These are phyloP conservation scores for Ogataea ramenticola DNA, from an alignment of 805 yeast genomes.

Conservation along the genomic window DNA sequence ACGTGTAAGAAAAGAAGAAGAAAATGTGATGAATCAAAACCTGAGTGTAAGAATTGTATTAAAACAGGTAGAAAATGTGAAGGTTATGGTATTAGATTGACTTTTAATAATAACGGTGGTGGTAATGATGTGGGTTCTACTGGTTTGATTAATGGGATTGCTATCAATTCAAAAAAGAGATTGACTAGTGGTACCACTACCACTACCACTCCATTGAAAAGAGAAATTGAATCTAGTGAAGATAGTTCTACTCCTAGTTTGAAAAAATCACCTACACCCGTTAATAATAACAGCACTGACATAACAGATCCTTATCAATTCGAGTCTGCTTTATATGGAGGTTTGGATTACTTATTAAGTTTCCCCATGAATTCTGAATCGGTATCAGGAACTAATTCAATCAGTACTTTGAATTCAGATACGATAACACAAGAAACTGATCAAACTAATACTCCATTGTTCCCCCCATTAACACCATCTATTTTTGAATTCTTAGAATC, in stretches of 20 bases:
- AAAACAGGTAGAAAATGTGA: constrained; percentile 38
- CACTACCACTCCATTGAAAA: too few species aligned
- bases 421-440: too few species aligned
- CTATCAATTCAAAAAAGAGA: too few species aligned
- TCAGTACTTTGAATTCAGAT: too few species aligned
- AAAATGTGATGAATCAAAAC: constrained; percentile 51
- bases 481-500: not conserved
- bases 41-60: constrained; percentile 40
- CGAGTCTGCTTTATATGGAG: constrained; percentile 24
- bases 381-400: too few species aligned
- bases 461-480: not conserved
- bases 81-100: constrained; percentile 41
- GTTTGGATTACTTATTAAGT: constrained; percentile 23
- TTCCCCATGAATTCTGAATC: not conserved
- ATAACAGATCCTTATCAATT: constrained; percentile 19
- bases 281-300: constrained; percentile 5
- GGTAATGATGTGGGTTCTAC: not conserved
- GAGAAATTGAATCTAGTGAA: too few species aligned
- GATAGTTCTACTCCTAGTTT: too few species aligned
- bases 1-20: constrained; percentile 48
- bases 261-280: too few species aligned
- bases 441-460: not conserved
- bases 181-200: too few species aligned
- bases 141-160: too few species aligned
- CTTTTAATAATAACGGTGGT: constrained; percentile 27